Conservation (phyloP, 768 basidiomycete genomes). For the Kwoniella europaea region DNA sequence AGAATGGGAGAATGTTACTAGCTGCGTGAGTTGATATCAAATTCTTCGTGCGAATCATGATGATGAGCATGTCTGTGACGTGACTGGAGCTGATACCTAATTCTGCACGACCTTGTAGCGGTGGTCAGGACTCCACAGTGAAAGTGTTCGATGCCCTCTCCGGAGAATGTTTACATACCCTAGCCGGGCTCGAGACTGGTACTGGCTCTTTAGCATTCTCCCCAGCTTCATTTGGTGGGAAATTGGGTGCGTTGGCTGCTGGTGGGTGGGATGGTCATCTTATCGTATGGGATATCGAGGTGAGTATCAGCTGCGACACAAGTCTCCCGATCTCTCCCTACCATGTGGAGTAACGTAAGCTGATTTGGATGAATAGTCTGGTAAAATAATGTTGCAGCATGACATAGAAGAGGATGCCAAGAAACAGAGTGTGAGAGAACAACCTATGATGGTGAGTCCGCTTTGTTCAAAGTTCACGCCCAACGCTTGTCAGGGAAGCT, state of each 20-base stretch:
- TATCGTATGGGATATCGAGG: slow-evolving; percentile 52
- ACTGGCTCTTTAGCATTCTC: slow-evolving; percentile 52
- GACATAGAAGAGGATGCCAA: slow-evolving; percentile 30
- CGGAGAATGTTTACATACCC: slow-evolving; percentile 43
- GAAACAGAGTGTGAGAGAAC: slow-evolving; percentile 27
- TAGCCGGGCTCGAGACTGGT: slow-evolving; percentile 42
- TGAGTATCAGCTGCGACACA: slow-evolving; percentile 25
- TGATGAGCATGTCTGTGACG: no score
- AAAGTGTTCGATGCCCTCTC: slow-evolving; percentile 49
- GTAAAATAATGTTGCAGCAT: slow-evolving; percentile 29
- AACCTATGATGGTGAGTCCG: slow-evolving; percentile 41
- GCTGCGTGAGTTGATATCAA: slow-evolving; percentile 42
- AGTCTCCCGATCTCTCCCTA: neutral
- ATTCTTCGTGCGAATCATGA: no score
- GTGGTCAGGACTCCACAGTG: slow-evolving; percentile 53
- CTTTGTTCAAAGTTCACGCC: neutral
- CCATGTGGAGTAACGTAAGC: neutral
- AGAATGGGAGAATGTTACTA: slow-evolving; percentile 40
- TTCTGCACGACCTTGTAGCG: slow-evolving; percentile 14
- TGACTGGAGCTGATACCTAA: neutral
- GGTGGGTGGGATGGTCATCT: slow-evolving; percentile 51
- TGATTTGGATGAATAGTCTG: slow-evolving; percentile 18
- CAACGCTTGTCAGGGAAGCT: neutral
- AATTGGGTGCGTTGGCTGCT: slow-evolving; percentile 44
- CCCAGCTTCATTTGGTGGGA: slow-evolving; percentile 32